Base-by-base conservation (phyloP, 257 asterid species). In the Agastache rugosa region DNA sequence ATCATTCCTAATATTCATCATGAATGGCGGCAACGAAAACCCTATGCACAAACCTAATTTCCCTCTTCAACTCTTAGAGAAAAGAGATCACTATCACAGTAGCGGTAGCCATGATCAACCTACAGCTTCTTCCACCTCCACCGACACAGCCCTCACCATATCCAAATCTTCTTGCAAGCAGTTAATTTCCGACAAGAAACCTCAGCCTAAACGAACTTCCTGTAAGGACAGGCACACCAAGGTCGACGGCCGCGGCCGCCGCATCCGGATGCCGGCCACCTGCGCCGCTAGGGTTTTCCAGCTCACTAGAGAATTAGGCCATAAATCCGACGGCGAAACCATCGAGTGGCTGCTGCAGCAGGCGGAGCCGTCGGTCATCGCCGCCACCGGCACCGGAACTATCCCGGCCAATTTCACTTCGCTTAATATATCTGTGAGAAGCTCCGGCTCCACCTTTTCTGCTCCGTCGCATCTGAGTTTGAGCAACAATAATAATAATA, bases 321-420 rank as follows among this genome's bases (percentile, higher is more conserved):
- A 80, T 41, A 83, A 80, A n/a, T 74, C 87, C 8, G 87, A 83
- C 19, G 87, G 87, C 0, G 84, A 83, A 71, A 83, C 87, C 3
- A 61, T 83, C 8, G 82, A 83, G 50, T 90, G 96, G 96, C 77
- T 90, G 34, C 89, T 90, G 1, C 96, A 87, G 55, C 92, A 91
- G 77, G 97, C 97, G 15, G 97, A 91, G 82, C 97, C 97, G 0
- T 63, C 97, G 0, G 96, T 91, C 55, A 82, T 89, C 31, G 97
- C 97, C 51, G 97, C 97, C 82, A 91, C 97, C 2, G 97, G 97
- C 4, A 90, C 97, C 23, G 97, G 97, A 14, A 91, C 96, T 0
- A 91, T 91, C 39, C 97, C 97, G 4, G 97, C 97, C 0, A 91
- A 91, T 16, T 91, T 89, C 60, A 78, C 86, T 1, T 84, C 97